A percentile compares a stretch with the other conserved stretches of the same genome.
Conservation (phyloP, 495 filamentous ascomycete species). For the Apodospora peruviana region DNA sequence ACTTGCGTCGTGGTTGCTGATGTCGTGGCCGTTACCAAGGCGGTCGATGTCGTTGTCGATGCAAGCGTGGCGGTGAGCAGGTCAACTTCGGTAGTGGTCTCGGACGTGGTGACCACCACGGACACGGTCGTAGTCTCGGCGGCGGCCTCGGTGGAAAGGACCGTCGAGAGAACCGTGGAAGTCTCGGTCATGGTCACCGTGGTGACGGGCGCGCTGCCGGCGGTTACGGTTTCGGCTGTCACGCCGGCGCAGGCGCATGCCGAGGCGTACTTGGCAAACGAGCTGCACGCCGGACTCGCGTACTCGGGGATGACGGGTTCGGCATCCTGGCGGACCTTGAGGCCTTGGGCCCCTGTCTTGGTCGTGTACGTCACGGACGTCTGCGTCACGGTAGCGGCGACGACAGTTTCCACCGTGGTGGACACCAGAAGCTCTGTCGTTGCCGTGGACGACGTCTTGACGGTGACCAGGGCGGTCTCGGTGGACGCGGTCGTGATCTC, state of each 20-base stretch:
- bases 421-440: neutral
- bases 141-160: constrained; percentile 1
- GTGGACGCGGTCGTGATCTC: constrained; percentile 1
- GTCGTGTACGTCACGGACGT: neutral
- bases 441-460: neutral
- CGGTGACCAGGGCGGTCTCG: constrained; percentile 4
- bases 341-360: neutral
- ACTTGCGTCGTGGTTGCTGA: constrained; percentile 1
- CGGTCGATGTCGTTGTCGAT: neutral
- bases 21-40: neutral
- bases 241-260: constrained; percentile 12
- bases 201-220: neutral
- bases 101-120: neutral
- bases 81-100: neutral
- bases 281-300: constrained; percentile 8
- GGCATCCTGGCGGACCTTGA: constrained; percentile 1
- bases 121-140: constrained; percentile 6
- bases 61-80: constrained; percentile 1
- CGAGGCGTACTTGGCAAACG: constrained; percentile 12
- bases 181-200: constrained; percentile 9
- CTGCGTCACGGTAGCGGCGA: neutral
- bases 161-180: neutral
- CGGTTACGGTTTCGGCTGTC: constrained; percentile 5
- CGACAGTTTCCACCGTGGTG: neutral
- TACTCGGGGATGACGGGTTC: constrained; percentile 5